Percentiles rank a stretch among this genome's conserved stretches.
These are phyloP conservation scores for Perilla frutescens DNA, from an alignment of 257 asterid species.

Conservation along the genomic window DNA sequence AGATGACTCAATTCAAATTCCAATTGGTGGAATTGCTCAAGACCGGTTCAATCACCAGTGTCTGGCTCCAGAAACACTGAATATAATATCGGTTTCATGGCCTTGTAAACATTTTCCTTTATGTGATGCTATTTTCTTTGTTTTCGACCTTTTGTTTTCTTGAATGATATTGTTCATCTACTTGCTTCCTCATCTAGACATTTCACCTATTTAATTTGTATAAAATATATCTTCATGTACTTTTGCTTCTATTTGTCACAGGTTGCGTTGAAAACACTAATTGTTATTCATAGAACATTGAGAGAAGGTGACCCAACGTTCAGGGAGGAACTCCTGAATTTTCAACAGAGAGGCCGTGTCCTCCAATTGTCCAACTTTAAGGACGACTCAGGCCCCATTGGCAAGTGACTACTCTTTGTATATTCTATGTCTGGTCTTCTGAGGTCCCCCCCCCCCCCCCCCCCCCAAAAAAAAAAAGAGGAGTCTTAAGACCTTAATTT, in stretches of 20 bases:
- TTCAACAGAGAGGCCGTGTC: conserved; percentile 86
- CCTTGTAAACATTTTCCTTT: background rate
- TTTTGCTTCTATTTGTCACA: conserved; percentile 34
- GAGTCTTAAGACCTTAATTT: too few species aligned
- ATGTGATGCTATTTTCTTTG: conserved; percentile 6
- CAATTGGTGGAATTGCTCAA: background rate
- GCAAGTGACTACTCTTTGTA: conserved; percentile 42
- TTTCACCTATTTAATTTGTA: conserved; percentile 20
- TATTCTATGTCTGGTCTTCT: conserved; percentile 14
- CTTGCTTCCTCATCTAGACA: conserved; percentile 20
- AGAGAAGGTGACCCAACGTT: conserved; percentile 99
- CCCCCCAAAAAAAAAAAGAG: too few species aligned
- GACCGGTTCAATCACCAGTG: background rate
- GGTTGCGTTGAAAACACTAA: conserved; percentile 92
- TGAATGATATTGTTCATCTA: conserved; percentile 2
- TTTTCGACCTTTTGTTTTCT: background rate
- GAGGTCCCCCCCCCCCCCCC: background rate
- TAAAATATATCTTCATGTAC: conserved; percentile 11
- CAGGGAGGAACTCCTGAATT: conserved; percentile 86
- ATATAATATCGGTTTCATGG: conserved; percentile 9
- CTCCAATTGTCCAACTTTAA: conserved; percentile 92
- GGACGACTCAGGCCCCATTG: conserved; percentile 98
- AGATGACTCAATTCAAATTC: background rate
- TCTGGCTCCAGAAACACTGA: conserved; percentile 11
- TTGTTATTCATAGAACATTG: conserved; percentile 87